Evolutionary conservation across 2,329 filamentous ascomycete genomes (phyloP).

Genomic region (Hyphodiscus sp.): DNA sequence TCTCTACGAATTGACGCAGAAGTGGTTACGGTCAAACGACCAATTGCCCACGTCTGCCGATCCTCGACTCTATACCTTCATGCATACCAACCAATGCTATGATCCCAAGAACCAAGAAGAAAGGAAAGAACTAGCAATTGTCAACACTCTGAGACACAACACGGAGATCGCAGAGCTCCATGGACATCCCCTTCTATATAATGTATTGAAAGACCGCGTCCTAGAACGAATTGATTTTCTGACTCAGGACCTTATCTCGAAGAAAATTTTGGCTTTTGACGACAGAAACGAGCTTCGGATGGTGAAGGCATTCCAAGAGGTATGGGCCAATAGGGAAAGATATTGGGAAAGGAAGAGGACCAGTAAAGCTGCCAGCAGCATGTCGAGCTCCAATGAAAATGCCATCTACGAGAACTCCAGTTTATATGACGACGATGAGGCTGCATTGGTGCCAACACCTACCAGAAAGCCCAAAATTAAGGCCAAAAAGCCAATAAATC

Average conservation of each 20-base stretch:
- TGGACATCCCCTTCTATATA: background rate
- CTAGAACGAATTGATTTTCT: background rate
- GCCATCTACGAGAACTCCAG: background rate
- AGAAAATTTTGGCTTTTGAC: background rate
- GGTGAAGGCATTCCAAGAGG: background rate
- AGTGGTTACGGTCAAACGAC: conserved; percentile 1
- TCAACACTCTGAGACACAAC: background rate
- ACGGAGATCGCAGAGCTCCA: background rate
- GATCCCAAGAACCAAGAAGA: background rate
- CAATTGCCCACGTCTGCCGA: conserved; percentile 3
- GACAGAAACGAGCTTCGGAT: background rate
- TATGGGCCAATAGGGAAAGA: background rate
- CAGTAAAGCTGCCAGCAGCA: background rate
- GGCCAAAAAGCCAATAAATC: background rate
- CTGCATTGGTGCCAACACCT: background rate
- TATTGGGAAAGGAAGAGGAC: background rate
- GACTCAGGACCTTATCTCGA: background rate
- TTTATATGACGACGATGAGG: background rate
- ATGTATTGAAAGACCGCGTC: background rate
- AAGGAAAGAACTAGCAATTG: background rate
- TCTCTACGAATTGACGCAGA: conserved; percentile 1
- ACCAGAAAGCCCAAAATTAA: background rate
- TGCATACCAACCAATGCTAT: conserved; percentile 2
- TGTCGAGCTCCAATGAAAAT: background rate
- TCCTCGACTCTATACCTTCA: conserved; percentile 1